Evolutionary conservation across 257 asterid genomes (phyloP), one percentile per base, ranked within the genome.

Genomic region (Solanum bulbocastanum): DNA sequence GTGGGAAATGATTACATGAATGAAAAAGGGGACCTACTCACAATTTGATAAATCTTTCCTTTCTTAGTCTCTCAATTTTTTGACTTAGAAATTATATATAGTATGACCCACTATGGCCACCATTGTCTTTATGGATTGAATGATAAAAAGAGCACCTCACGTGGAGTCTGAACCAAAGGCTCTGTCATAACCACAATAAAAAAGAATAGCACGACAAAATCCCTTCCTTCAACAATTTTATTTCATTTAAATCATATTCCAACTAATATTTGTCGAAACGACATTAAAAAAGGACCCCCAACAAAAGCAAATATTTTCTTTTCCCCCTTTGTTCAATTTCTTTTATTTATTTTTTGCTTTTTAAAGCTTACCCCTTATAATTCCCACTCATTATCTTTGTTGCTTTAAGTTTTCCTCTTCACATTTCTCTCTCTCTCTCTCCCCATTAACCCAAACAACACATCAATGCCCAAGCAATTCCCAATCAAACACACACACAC

Each of bases 111-210:
- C 62, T 30, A 73, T n/a, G 94, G 93, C 87, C 98, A 94, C 98
- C 98, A 91, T 69, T 94, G 98, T 94, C 99, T 95, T 92, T 94
- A 92, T 95, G 95, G 97, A 93, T 94, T 94, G 98, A 94, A 95
- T 96, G 94, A 96, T 96, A 93, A 91, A 96, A 95, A 93, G 98
- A 93, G 98, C 96, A 96, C 95, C 98, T 95, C 99, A 96, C 98
- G 99, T 95, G 98, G 98, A 95, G 87, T 93, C 98, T 94, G 98
- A 95, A 94, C 96, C 98, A 94, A 93, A 91, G 95, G 90, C 87
- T 92, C 96, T 94, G 96, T 94, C 96, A 79, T 94, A 92, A 88
- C 94, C 93, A 92, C 94, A 93, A 92, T 93, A 89, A 91, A 79
- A 89, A 83, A 69, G 69, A 89, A 83, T 27, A 32, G 69, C 69